phyloP scores from a whole-genome alignment of 306 rosid species.

The Prosopis cineraria region DNA sequence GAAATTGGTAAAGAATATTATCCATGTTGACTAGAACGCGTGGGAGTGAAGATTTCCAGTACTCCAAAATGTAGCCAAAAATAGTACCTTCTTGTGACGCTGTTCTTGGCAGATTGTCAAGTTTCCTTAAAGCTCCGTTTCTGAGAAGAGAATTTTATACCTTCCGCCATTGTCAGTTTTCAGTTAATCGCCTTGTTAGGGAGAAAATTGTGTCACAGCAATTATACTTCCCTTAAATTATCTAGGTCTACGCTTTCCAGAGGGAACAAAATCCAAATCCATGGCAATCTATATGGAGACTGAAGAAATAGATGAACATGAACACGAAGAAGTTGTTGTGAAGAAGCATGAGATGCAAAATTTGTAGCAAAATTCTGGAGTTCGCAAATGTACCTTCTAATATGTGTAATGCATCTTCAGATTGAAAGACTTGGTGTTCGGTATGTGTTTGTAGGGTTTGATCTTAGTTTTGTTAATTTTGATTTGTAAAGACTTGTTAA shows the following conservation, averaged over 20 bases:
- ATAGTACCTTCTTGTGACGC: neutral
- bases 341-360: conserved; percentile 35
- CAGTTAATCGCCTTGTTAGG: neutral
- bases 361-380: neutral
- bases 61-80: neutral
- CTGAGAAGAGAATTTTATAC: neutral
- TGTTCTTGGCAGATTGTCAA: neutral
- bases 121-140: neutral
- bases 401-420: neutral
- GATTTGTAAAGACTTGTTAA: neutral
- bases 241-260: conserved; percentile 12
- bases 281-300: conserved; percentile 35
- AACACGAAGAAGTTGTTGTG: conserved; percentile 15
- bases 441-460: neutral
- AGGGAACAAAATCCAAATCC: conserved; percentile 23
- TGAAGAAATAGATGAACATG: conserved; percentile 30
- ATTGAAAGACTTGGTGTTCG: neutral
- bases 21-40: neutral
- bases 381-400: neutral
- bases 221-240: neutral
- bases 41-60: neutral
- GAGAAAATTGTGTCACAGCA: neutral
- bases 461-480: neutral
- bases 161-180: neutral
- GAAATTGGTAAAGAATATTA: neutral